Base-by-base conservation (phyloP, 331 rosid genomes). In the Arachis monticola region DNA sequence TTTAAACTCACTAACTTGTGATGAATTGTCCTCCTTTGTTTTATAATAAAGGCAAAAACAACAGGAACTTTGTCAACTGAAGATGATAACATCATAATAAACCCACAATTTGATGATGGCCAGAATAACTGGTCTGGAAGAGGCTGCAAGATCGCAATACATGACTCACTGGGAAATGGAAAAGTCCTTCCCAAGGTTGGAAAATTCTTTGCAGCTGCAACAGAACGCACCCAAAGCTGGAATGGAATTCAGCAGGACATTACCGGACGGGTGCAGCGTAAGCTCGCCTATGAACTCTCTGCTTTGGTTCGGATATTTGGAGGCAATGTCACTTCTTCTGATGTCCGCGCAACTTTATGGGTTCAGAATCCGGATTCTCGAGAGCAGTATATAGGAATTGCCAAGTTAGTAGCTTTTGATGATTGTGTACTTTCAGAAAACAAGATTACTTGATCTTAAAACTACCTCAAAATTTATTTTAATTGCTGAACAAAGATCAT, bases 161-260 rank as follows among this genome's bases (percentile, higher is more conserved):
- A 88, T 14, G 90, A 87, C 41, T 90, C 90, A 10, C 83, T 89
- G 83, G 97, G 76, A 79, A 88, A 83, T 45, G 97, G 97, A 40
- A 90, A 95, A 80, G 79, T 90, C 47, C 79, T 95, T 40, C 97
- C 96, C 2, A 79, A 70, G 71, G 74, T 82, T 47, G 99, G 99
- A 14, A 95, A 92, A 50, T 75, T 66, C 75, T 92, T 92, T 86
- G 96, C 91, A 51, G 56, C 93, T 60, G 97, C 96, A 61, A 88
- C 92, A 4, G 92, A 87, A 75, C 92, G 96, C 47, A 87, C 90
- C 0, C 97, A 92, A 79, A 92, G 76, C 85, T 92, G 97, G 99
- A 92, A 89, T 41, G 99, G 96, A 13, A 89, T 95, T 80, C 98
- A 95, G 85, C 99, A 89, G 78, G 99, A 95, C 70, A 89, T 95